Conservation (phyloP, 441 rosid species). For the Aleurites moluccanus region DNA sequence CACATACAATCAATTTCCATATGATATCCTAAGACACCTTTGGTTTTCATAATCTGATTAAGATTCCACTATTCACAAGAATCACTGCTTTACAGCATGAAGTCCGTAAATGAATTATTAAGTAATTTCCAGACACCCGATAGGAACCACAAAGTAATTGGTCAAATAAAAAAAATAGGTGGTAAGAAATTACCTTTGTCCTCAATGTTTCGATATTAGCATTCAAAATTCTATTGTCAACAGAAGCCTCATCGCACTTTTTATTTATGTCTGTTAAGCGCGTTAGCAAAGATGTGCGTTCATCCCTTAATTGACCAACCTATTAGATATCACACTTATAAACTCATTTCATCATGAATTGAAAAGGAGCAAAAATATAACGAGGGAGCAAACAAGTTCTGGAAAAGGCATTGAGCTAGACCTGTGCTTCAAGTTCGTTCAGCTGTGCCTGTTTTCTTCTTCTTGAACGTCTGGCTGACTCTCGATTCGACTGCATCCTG, state of each 20-base stretch:
- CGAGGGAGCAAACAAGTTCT: constrained; percentile 8
- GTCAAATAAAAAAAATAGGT: not conserved
- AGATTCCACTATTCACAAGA: not conserved
- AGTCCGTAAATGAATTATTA: constrained; percentile 9
- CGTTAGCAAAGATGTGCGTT: constrained; percentile 66
- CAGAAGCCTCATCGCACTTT: constrained; percentile 75
- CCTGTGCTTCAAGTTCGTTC: constrained; percentile 92
- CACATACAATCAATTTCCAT: constrained; percentile 14
- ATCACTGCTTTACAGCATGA: not conserved
- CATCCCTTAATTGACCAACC: constrained; percentile 86
- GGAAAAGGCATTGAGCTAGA: constrained; percentile 22
- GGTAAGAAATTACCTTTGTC: constrained; percentile 61
- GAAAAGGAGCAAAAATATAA: not conserved
- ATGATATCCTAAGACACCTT: constrained; percentile 4
- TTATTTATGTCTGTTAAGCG: constrained; percentile 72
- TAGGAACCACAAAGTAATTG: not conserved
- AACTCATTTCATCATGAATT: not conserved
- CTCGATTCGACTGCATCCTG: constrained; percentile 96
- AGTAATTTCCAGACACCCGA: not conserved
- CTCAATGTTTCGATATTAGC: constrained; percentile 93
- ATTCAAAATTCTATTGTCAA: constrained; percentile 87
- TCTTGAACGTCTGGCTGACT: constrained; percentile 97
- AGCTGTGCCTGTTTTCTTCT: constrained; percentile 87
- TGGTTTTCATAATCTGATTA: constrained; percentile 3
- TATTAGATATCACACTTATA: constrained; percentile 28